These are phyloP conservation scores for Rhododendron mucronatum DNA, from an alignment of 148 eudicot species.

Conservation along the genomic window DNA sequence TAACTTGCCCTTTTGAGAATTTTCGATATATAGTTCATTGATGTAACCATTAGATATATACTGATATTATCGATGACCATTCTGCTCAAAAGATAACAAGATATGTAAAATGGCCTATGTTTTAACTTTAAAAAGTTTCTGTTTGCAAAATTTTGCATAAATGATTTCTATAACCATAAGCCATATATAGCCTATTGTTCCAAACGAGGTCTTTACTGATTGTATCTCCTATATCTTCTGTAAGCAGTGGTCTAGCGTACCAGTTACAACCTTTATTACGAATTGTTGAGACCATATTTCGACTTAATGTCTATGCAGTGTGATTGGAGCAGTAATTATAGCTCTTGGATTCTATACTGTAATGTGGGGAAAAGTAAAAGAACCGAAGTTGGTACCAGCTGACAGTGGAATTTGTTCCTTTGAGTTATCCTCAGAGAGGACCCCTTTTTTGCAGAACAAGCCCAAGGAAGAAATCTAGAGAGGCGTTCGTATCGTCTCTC, in stretches of 20 bases:
- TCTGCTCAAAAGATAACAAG: background rate
- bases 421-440: background rate
- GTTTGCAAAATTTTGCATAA: background rate
- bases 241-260: background rate
- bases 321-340: slow-evolving; percentile 2
- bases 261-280: background rate
- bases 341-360: slow-evolving; percentile 6
- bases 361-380: slow-evolving; percentile 4
- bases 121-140: background rate
- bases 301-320: background rate
- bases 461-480: background rate
- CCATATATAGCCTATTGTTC: background rate
- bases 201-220: background rate
- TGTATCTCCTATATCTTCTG: background rate
- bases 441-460: background rate
- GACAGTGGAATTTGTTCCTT: background rate
- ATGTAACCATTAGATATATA: background rate
- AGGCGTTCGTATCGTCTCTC: background rate
- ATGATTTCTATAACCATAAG: background rate
- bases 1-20: background rate
- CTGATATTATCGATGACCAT: background rate
- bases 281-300: background rate
- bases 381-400: background rate
- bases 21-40: background rate
- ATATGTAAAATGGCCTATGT: background rate